A percentile compares a stretch with the other conserved stretches of the same genome.
Evolutionary conservation across 495 filamentous ascomycete species (phyloP).

Genomic region (Hypoxylon fuscum): DNA sequence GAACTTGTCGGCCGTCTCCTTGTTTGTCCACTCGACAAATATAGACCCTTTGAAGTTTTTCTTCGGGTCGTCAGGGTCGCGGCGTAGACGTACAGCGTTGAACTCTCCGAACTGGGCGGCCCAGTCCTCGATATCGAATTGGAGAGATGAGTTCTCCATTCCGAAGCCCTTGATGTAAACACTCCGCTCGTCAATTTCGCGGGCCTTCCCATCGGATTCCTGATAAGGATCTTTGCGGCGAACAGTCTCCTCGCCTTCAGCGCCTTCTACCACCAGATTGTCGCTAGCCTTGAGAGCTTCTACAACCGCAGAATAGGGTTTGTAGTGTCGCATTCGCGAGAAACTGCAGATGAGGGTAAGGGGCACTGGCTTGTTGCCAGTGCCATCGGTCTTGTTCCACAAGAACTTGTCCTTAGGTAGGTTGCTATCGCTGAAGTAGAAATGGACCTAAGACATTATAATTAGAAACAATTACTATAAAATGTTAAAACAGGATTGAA

Average conservation of each 20-base stretch:
- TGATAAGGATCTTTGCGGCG: constrained; percentile 74
- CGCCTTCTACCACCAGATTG: constrained; percentile 70
- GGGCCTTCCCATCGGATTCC: constrained; percentile 37
- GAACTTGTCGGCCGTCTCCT: constrained; percentile 80
- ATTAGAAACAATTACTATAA: constrained; percentile 28
- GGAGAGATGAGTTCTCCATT: constrained; percentile 76
- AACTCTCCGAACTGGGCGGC: constrained; percentile 82
- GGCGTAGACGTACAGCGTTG: constrained; percentile 87
- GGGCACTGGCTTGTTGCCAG: constrained; percentile 78
- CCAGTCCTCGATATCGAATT: constrained; percentile 93
- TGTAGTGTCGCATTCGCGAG: constrained; percentile 93
- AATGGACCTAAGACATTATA: constrained; percentile 75
- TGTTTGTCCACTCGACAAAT: constrained; percentile 87
- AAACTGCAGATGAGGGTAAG: constrained; percentile 81
- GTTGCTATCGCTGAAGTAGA: constrained; percentile 96
- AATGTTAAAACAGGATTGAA: not conserved
- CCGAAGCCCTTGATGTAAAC: constrained; percentile 86
- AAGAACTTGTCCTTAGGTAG: constrained; percentile 88
- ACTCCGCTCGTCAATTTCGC: constrained; percentile 46
- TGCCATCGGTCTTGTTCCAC: constrained; percentile 75
- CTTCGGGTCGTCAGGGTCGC: constrained; percentile 60
- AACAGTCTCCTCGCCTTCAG: constrained; percentile 63
- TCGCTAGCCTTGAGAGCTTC: constrained; percentile 79
- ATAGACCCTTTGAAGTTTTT: constrained; percentile 90
- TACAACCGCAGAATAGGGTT: constrained; percentile 81